phyloP scores from a whole-genome alignment of 1,284 basidiomycete species.

The Moesziomyces sp. region DNA sequence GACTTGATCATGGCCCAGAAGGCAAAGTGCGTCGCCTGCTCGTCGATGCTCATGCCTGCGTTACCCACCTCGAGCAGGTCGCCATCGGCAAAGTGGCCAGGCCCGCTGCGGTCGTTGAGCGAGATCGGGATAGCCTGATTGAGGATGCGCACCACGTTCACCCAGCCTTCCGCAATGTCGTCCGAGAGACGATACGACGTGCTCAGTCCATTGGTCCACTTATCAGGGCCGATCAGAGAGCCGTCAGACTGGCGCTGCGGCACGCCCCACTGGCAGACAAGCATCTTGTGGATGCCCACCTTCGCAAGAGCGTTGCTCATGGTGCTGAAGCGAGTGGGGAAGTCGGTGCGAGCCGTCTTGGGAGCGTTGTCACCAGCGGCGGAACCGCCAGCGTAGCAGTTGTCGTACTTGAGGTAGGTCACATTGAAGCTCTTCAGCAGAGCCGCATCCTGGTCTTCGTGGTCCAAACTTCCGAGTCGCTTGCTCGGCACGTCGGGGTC shows the following conservation, averaged over 20 bases:
- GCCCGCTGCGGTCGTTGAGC: constrained; percentile 47
- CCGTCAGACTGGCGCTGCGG: constrained; percentile 14
- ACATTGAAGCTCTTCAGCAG: constrained; percentile 71
- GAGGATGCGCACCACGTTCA: constrained; percentile 28
- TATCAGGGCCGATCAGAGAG: constrained; percentile 29
- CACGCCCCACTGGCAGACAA: constrained; percentile 71
- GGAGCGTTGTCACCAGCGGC: constrained; percentile 33
- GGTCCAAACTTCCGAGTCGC: constrained; percentile 71
- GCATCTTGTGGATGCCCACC: constrained; percentile 71
- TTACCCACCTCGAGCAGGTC: constrained; percentile 55
- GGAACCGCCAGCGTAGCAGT: constrained; percentile 69
- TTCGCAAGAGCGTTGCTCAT: constrained; percentile 73
- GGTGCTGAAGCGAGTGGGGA: constrained; percentile 67
- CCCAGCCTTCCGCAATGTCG: constrained; percentile 24
- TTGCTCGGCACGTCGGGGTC: constrained; percentile 53
- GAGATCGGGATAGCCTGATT: constrained; percentile 39
- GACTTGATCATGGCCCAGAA: constrained; percentile 64
- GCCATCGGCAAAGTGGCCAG: constrained; percentile 58
- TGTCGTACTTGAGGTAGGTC: constrained; percentile 69
- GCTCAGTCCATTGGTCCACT: constrained; percentile 68
- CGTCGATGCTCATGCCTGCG: constrained; percentile 47
- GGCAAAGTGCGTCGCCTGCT: constrained; percentile 60
- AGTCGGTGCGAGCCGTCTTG: constrained; percentile 34
- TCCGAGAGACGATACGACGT: constrained; percentile 71
- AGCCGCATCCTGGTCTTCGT: constrained; percentile 72